Evolutionary conservation across 768 basidiomycete genomes (phyloP), one percentile per base, ranked within the genome.

Genomic region (Macrolepiota dolichaula): DNA sequence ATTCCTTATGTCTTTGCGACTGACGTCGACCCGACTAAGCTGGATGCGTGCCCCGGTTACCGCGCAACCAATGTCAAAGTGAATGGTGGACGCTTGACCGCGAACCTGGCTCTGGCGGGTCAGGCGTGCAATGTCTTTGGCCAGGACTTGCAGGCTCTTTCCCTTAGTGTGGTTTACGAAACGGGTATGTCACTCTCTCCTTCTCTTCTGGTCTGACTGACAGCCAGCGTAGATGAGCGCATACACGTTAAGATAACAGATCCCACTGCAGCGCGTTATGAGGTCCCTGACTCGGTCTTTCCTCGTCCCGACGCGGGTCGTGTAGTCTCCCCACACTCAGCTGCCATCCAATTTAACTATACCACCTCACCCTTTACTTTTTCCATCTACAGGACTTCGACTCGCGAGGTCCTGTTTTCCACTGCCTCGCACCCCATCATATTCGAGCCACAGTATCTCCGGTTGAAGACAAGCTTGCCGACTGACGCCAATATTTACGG

Each of bases 391-490:
- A 83, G 86, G 40, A 70, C 78, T 0, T 65, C 73, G 6, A 82
- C 81, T 1, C 64, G 66, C 17, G 85, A 88, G 66, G 75, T 83
- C 2, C 74, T 90, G 17, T 89, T 88, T 74, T 81, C 84, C 15
- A 88, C 87, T 2, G 76, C 77, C 1, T 76, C 77, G 9, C 79
- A 86, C 65, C 77, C 88, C 0, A 71, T 91, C 70, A 84, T 94
- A 63, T 92, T 88, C 66, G 88, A 91, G 65, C 82, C 87, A 1
- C 90, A 91, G 71, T 92, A 88, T 68, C 77, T 92, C 13, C 86
- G 89, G 55, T 74, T 92, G 63, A 86, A 88, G 69, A 88, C 88
- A 17, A 70, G 68, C 49, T 71, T 92, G 0, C 86, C 88, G 0
- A 56, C 70, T 2, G 70, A 81, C 44, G 81, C 90, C 27, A 91